phyloP scores from a whole-genome alignment of 78 protist genomes.

The Dictyostelium intermedium region DNA sequence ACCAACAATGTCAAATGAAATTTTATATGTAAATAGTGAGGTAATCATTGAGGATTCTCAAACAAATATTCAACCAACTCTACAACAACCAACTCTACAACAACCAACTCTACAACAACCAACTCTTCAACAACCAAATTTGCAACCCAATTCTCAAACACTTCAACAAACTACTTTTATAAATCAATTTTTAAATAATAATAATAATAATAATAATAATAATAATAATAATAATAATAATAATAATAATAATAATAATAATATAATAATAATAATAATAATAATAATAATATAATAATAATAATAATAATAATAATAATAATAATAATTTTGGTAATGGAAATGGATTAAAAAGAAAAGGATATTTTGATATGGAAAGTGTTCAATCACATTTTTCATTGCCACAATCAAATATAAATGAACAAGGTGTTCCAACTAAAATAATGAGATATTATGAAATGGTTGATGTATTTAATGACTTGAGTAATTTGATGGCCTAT shows the following conservation, averaged over 20 bases:
- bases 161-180: not conserved
- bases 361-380: not conserved
- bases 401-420: not conserved
- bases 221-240: not conserved
- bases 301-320: not conserved
- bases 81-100: not conserved
- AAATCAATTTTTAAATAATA: not conserved
- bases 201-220: not conserved
- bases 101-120: not conserved
- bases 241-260: not conserved
- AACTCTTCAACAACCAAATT: not conserved
- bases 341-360: not conserved
- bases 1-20: constrained; percentile 3
- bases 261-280: not conserved
- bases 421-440: constrained; percentile 9
- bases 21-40: not conserved
- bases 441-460: constrained; percentile 35
- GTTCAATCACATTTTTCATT: not conserved
- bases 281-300: not conserved
- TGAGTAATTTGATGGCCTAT: not conserved
- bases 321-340: not conserved
- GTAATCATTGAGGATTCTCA: not conserved
- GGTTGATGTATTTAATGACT: constrained; percentile 22
- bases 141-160: not conserved
- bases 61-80: not conserved